A percentile compares a stretch with the other conserved stretches of the same genome.
Evolutionary conservation across 345 rosid genomes (phyloP).

Genomic region (Eucalyptus tenuipes): DNA sequence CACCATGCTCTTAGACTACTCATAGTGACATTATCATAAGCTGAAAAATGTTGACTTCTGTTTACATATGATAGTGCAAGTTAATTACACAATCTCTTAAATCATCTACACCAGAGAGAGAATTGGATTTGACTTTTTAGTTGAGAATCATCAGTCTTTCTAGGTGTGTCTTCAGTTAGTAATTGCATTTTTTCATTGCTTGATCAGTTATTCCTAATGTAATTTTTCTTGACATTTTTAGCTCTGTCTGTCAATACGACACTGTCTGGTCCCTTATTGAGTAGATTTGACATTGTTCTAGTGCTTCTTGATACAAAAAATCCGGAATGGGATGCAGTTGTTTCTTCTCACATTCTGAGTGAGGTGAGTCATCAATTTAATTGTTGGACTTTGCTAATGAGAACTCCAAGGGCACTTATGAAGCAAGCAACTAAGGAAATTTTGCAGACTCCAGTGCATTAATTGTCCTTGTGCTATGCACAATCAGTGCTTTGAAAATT

Average conservation of each 20-base stretch:
- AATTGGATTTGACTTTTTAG: background rate
- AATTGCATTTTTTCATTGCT: background rate
- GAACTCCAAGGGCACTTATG: background rate
- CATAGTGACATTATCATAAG: background rate
- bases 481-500: background rate
- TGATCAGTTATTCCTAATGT: background rate
- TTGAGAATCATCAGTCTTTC: background rate
- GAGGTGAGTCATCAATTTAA: constrained; percentile 27
- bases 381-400: background rate
- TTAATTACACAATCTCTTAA: background rate
- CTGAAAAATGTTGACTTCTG: background rate
- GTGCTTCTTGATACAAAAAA: constrained; percentile 91
- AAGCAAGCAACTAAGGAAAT: background rate
- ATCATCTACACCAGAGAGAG: background rate
- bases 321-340: constrained; percentile 98
- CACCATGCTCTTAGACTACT: background rate
- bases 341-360: constrained; percentile 91
- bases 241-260: constrained; percentile 95
- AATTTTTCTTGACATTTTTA: constrained; percentile 45
- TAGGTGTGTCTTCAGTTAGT: background rate
- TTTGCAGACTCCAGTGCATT: background rate
- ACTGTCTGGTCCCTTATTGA: constrained; percentile 87
- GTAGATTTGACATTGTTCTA: constrained; percentile 91
- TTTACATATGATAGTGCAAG: background rate
- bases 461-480: background rate